phyloP scores from a whole-genome alignment of 139 green algal genomes.

The Desmodesmus armatus region DNA sequence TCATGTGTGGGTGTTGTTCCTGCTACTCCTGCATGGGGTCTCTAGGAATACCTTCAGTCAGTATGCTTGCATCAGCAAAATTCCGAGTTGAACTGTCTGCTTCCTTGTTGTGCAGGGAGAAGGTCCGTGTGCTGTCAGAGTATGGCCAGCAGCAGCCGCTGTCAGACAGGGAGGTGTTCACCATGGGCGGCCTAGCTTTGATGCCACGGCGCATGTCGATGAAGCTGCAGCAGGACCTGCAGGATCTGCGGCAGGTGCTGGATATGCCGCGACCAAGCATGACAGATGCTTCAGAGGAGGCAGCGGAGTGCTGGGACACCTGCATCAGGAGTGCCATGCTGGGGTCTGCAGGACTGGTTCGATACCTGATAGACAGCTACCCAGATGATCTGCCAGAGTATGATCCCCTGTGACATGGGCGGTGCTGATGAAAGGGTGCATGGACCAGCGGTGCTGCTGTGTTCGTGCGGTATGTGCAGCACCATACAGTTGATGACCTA shows the following conservation, averaged over 20 bases:
- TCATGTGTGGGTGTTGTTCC: background rate
- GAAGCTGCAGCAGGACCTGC: slow-evolving; percentile 28
- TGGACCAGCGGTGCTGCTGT: too few relatives aligned
- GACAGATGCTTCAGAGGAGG: slow-evolving; percentile 1
- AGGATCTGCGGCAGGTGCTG: slow-evolving; percentile 4
- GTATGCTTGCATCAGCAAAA: too few relatives aligned
- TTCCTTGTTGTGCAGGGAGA: background rate
- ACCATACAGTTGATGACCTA: too few relatives aligned
- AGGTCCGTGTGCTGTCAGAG: slow-evolving; percentile 45
- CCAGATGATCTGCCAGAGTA: slow-evolving; percentile 48
- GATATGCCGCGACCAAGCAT: slow-evolving; percentile 29
- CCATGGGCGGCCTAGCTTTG: slow-evolving; percentile 40
- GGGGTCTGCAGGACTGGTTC: slow-evolving; percentile 42
- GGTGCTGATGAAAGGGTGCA: too few relatives aligned
- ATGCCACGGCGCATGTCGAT: slow-evolving; percentile 37
- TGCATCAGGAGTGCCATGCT: slow-evolving; percentile 36
- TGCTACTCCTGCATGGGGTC: background rate
- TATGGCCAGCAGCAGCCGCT: slow-evolving; percentile 39
- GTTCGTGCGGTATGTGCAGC: too few relatives aligned
- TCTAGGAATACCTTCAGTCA: background rate
- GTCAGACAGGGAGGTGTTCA: slow-evolving; percentile 38
- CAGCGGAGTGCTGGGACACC: slow-evolving; percentile 36
- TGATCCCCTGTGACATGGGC: slow-evolving; percentile 20
- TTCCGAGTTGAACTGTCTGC: too few relatives aligned
- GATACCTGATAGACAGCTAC: slow-evolving; percentile 53